These are phyloP conservation scores for thale cress (Arabidopsis thaliana) DNA, from an alignment of 345 rosid genomes.

Conservation along the genomic window DNA sequence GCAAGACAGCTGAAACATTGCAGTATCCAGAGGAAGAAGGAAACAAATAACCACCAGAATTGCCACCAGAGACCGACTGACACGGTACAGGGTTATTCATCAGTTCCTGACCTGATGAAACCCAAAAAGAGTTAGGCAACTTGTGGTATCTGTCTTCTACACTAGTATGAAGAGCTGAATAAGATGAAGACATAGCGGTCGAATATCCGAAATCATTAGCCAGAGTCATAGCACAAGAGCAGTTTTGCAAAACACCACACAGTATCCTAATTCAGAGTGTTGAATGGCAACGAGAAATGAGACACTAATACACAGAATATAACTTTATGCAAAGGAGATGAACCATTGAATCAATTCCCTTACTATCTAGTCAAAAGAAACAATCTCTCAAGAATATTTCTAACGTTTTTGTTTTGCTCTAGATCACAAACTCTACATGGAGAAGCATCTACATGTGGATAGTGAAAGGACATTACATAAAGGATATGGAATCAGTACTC, in stretches of 20 bases:
- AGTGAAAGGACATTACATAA: slow-evolving; percentile 43
- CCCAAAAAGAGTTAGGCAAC: slow-evolving; percentile 52
- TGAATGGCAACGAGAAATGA: slow-evolving; percentile 5
- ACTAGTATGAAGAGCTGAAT: slow-evolving; percentile 49
- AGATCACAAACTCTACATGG: slow-evolving; percentile 24
- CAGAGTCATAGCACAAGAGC: slow-evolving; percentile 30
- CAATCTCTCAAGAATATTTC: slow-evolving; percentile 29
- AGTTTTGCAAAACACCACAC: slow-evolving; percentile 22
- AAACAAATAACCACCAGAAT: slow-evolving; percentile 35
- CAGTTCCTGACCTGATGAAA: slow-evolving; percentile 53
- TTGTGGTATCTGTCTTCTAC: slow-evolving; percentile 49
- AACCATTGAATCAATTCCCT: slow-evolving; percentile 35
- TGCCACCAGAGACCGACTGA: slow-evolving; percentile 48
- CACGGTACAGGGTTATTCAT: slow-evolving; percentile 50
- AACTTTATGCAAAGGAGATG: slow-evolving; percentile 28
- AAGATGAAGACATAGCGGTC: slow-evolving; percentile 55
- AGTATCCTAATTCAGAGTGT: slow-evolving; percentile 8
- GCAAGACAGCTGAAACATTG: slow-evolving; percentile 40
- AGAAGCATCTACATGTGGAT: slow-evolving; percentile 30
- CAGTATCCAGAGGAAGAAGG: slow-evolving; percentile 43
- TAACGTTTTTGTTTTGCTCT: slow-evolving; percentile 17
- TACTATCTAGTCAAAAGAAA: slow-evolving; percentile 27
- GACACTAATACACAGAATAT: slow-evolving; percentile 32
- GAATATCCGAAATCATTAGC: slow-evolving; percentile 42
- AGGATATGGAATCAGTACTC: slow-evolving; percentile 45